Conservation (phyloP, 1,284 basidiomycete species). For the Trametes pubescens region DNA sequence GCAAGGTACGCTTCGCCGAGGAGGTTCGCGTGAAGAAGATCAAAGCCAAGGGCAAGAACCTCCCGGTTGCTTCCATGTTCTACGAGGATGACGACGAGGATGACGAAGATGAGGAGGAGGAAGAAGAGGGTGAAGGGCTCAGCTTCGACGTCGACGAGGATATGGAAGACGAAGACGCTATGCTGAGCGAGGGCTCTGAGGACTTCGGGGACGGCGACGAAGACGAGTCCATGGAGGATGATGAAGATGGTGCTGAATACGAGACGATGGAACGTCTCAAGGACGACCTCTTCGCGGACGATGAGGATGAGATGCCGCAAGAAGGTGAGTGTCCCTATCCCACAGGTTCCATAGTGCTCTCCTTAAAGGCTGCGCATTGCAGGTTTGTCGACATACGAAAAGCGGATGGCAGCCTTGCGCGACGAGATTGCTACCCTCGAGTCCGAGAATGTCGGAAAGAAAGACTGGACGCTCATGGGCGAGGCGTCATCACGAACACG, state of each 20-base stretch:
- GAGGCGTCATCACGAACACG: slow-evolving; percentile 86
- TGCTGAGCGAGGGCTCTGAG: not conserved
- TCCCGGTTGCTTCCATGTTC: slow-evolving; percentile 52
- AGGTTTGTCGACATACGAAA: slow-evolving; percentile 69
- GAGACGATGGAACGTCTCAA: slow-evolving; percentile 67
- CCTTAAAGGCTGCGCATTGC: slow-evolving; percentile 11
- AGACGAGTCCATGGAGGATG: slow-evolving; percentile 73
- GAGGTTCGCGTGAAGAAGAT: slow-evolving; percentile 84
- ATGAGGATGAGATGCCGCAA: slow-evolving; percentile 45
- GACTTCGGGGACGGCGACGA: slow-evolving; percentile 40
- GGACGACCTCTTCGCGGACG: slow-evolving; percentile 75
- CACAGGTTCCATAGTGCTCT: slow-evolving; percentile 5
- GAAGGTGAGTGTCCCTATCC: slow-evolving; percentile 15
- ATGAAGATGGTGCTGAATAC: slow-evolving; percentile 47
- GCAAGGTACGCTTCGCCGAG: slow-evolving; percentile 81
- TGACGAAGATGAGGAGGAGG: slow-evolving; percentile 39
- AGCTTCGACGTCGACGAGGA: slow-evolving; percentile 37
- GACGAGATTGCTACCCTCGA: slow-evolving; percentile 78
- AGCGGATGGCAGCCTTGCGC: slow-evolving; percentile 63
- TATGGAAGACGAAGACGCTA: slow-evolving; percentile 38
- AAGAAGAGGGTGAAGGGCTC: slow-evolving; percentile 46
- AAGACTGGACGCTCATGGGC: slow-evolving; percentile 92
- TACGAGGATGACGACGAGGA: slow-evolving; percentile 49
- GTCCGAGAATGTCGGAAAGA: slow-evolving; percentile 73
- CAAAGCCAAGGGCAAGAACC: slow-evolving; percentile 68